Evolutionary conservation across 2,329 filamentous ascomycete species (phyloP), one percentile per base, ranked within the genome.

Genomic region (Cladosporium halotolerans): DNA sequence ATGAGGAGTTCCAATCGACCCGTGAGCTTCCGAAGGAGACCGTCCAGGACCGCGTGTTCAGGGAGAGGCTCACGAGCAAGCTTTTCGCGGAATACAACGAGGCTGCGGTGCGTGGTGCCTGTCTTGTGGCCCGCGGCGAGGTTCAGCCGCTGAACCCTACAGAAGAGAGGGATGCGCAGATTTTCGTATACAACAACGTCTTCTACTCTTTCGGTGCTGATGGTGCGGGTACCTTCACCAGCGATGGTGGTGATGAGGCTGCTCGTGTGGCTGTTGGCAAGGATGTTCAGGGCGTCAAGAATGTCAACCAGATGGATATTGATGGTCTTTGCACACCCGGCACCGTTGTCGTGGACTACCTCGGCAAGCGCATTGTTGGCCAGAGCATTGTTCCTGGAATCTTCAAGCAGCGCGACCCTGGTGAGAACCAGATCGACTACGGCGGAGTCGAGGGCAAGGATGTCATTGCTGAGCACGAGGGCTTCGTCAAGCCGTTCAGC

Each of bases 151-250:
- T 99, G 52, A 99, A 99, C 74, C 95, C 93, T 6, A 97, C 92
- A 0, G 93, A 99, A 73, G 84, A 80, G 58, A 83, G 80, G 61
- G 92, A 99, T 69, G 93, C 93, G 3, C 93, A 99, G 70, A 99
- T 99, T 60, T 99, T 96, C 66, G 92, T 99, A 19, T 96, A 97
- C 77, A 97, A 97, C 78, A 99, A 99, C 73, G 90, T 99, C 61
- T 99, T 99, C 77, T 99, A 96, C 77, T 97, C 93, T 0, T 97
- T 96, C 63, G 93, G 93, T 58, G 92, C 93, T 42, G 93, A 99
- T 69, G 95, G 93, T 49, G 93, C 97, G 43, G 92, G 93, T 41
- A 99, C 93, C 13, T 99, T 99, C 70, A 91, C 90, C 9, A 91
- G 87, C 3, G 93, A 99, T 73, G 93, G 93, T 60, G 93, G 93